phyloP scores from a whole-genome alignment of 352 stramenopile genomes.

The Globisporangium nagaii region DNA sequence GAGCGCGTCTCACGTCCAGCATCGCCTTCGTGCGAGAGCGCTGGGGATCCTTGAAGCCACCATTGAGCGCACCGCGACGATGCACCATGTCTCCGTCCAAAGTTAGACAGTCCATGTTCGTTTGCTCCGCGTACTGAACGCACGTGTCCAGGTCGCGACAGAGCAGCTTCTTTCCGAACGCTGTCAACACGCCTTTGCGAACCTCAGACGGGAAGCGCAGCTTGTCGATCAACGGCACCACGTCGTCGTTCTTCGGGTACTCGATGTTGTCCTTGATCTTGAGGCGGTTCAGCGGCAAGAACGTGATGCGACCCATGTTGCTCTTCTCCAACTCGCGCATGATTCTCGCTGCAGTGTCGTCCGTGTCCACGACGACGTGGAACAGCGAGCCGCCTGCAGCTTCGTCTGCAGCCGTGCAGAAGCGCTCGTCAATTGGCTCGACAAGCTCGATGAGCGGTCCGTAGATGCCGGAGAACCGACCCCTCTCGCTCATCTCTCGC shows the following conservation, averaged over 20 bases:
- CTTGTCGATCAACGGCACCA: constrained; percentile 81
- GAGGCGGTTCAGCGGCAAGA: constrained; percentile 93
- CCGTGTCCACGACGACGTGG: constrained; percentile 98
- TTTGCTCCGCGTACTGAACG: constrained; percentile 65
- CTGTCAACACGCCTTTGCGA: constrained; percentile 89
- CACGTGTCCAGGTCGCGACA: constrained; percentile 92
- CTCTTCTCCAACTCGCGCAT: constrained; percentile 94
- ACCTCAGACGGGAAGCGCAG: constrained; percentile 85
- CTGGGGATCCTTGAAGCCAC: constrained; percentile 93
- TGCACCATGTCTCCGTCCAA: constrained; percentile 98
- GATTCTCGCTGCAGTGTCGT: constrained; percentile 93
- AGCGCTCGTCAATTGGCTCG: constrained; percentile 79
- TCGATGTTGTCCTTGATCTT: constrained; percentile 79
- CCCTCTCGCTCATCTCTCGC: constrained; percentile 80
- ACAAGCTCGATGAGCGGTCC: constrained; percentile 97
- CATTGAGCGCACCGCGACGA: constrained; percentile 94
- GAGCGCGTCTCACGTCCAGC: constrained; percentile 77
- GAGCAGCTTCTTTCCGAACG: constrained; percentile 97
- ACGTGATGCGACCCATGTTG: constrained; percentile 95
- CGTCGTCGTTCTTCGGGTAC: constrained; percentile 76
- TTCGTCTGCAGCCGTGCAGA: constrained; percentile 94
- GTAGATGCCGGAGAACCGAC: constrained; percentile 80
- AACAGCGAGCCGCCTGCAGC: constrained; percentile 95
- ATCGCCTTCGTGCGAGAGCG: constrained; percentile 72
- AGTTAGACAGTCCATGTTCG: constrained; percentile 97